Evolutionary conservation across 345 rosid genomes (phyloP), one percentile per base, ranked within the genome.

Genomic region (Psidium guajava): DNA sequence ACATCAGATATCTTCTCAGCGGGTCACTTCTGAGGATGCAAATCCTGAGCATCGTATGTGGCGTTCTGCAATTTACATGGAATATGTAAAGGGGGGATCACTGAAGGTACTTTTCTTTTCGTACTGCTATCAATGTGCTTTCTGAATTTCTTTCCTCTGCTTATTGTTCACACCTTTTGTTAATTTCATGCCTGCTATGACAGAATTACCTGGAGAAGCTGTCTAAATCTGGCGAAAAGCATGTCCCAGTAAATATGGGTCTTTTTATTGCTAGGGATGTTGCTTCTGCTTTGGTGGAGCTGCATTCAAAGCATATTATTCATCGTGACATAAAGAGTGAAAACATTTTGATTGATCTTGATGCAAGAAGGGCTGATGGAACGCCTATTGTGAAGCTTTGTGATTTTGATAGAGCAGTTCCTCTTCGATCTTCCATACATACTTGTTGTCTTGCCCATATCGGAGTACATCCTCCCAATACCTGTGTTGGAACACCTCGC

Each of bases 251-350:
- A 88, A 91, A 93, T 73, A 87, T 96, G 85, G 93, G 94, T 28
- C 88, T 97, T 85, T 88, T 88, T 82, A 93, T 95, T 88, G 98
- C 99, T 82, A 89, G 89, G 86, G 96, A 92, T 89, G 90, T 97
- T 83, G 96, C 95, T 10, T 90, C 91, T 86, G 99, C 99, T 27
- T 87, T 97, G 89, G 83, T 75, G 83, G 98, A 95, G 93, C 90
- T 97, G 85, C 99, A 97, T 85, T 91, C 97, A 3, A 96, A 92
- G 90, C 97, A 95, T 84, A 91, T 97, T 54, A 95, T 97, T 86
- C 99, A 97, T 88, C 98, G 99, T 21, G 99, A 97, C 90, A 90
- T 97, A 69, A 97, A 96, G 90, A 97, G 99, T 87, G 99, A 96
- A 89, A 97, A 97, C 55, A 87, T 97, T 84, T 87, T 97, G 95